These are phyloP conservation scores for Xerocomus brunneocitrinus DNA, from an alignment of 768 basidiomycete genomes.

Conservation along the genomic window DNA sequence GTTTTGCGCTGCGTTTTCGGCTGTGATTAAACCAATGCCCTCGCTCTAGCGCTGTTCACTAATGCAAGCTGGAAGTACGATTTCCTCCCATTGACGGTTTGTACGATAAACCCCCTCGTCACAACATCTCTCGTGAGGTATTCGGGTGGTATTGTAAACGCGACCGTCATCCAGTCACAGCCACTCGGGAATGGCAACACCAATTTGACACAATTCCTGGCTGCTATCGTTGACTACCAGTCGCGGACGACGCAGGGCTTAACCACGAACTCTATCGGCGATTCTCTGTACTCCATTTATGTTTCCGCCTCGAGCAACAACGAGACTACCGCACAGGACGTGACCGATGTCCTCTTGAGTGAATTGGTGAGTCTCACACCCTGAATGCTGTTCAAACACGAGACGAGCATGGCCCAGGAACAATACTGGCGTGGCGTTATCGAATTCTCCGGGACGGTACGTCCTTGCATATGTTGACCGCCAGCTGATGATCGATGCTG, in stretches of 20 bases:
- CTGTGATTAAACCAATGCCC: background rate
- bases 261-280: slow-evolving; percentile 14
- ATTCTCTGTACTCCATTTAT: slow-evolving; percentile 13
- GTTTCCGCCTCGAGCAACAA: background rate
- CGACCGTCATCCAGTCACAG: background rate
- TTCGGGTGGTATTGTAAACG: background rate
- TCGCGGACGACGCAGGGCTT: slow-evolving; percentile 13
- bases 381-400: background rate
- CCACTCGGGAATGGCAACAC: background rate
- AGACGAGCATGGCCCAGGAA: background rate
- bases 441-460: background rate
- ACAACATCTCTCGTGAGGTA: slow-evolving; percentile 5
- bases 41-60: too few species aligned
- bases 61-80: background rate
- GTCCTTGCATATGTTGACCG: background rate
- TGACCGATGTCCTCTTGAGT: background rate
- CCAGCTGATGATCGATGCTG: background rate
- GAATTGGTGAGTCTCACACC: background rate
- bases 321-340: background rate
- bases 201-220: background rate
- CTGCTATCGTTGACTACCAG: slow-evolving; percentile 4
- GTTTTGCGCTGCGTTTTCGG: background rate
- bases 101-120: slow-evolving; percentile 5
- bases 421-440: slow-evolving; percentile 4
- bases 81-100: slow-evolving; percentile 7